Percentiles rank a stretch among this genome's conserved stretches.
Evolutionary conservation across 2,329 filamentous ascomycete species (phyloP).

Genomic region (Ceratocystis papillata): DNA sequence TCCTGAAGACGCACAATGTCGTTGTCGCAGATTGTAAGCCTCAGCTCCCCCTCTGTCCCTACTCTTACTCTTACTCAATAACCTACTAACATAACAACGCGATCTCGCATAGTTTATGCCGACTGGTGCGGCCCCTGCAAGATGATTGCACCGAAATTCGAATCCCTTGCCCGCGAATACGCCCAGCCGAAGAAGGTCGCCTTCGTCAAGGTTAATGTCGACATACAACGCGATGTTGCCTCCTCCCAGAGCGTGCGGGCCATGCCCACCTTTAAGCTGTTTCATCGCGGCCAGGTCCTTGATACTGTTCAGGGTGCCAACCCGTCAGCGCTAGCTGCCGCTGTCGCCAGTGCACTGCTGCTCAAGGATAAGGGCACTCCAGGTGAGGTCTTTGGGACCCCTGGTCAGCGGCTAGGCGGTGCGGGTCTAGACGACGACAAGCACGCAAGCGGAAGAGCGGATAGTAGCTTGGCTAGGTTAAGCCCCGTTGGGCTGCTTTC

Average conservation of each 20-base stretch:
- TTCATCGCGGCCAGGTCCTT: slow-evolving; percentile 61
- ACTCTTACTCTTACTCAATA: background rate
- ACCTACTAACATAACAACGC: background rate
- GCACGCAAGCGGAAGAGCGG: slow-evolving; percentile 16
- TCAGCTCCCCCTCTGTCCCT: slow-evolving; percentile 24
- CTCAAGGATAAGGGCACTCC: slow-evolving; percentile 37
- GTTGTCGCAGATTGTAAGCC: slow-evolving; percentile 80
- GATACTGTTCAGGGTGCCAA: slow-evolving; percentile 76
- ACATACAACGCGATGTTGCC: slow-evolving; percentile 67
- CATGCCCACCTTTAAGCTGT: slow-evolving; percentile 92
- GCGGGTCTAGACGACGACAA: slow-evolving; percentile 26
- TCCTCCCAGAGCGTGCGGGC: slow-evolving; percentile 68
- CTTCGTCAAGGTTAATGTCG: slow-evolving; percentile 87
- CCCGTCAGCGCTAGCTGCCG: slow-evolving; percentile 60
- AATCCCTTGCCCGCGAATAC: slow-evolving; percentile 68
- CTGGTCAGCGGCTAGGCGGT: slow-evolving; percentile 49
- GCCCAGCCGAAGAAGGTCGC: slow-evolving; percentile 72
- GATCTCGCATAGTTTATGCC: slow-evolving; percentile 60
- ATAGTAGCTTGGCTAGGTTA: slow-evolving; percentile 31
- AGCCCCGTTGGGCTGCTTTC: slow-evolving; percentile 34
- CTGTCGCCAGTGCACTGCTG: slow-evolving; percentile 60
- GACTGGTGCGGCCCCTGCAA: slow-evolving; percentile 95
- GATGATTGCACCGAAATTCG: slow-evolving; percentile 79
- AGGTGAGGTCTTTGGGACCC: slow-evolving; percentile 42
- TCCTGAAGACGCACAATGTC: slow-evolving; percentile 62